Conservation (phyloP, 495 filamentous ascomycete species). For the Talaromyces trachyspermus region DNA sequence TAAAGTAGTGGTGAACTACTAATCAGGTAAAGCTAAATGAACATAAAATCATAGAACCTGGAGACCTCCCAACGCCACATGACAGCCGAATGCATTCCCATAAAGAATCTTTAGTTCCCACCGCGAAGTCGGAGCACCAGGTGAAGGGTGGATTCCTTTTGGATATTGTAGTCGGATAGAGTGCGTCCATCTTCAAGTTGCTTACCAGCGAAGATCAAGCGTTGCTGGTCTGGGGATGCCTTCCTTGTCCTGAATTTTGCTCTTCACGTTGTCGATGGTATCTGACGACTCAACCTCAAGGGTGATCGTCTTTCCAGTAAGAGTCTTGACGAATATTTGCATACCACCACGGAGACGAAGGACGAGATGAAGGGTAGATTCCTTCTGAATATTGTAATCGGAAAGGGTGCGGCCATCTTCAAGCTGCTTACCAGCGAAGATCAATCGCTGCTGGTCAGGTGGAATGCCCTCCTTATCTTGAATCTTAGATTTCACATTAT, state of each 20-base stretch:
- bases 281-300: slow-evolving; percentile 83
- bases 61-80: slow-evolving; percentile 39
- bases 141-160: slow-evolving; percentile 87
- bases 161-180: slow-evolving; percentile 86
- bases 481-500: slow-evolving; percentile 97
- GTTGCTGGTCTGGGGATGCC: slow-evolving; percentile 87
- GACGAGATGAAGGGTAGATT: slow-evolving; percentile 94
- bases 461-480: slow-evolving; percentile 97
- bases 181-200: slow-evolving; percentile 83
- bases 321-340: slow-evolving; percentile 92
- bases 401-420: slow-evolving; percentile 93
- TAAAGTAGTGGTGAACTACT: not conserved
- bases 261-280: slow-evolving; percentile 90
- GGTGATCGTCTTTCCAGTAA: slow-evolving; percentile 90
- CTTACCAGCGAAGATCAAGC: slow-evolving; percentile 86
- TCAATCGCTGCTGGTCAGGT: slow-evolving; percentile 95
- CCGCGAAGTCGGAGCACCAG: slow-evolving; percentile 80
- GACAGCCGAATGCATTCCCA: slow-evolving; percentile 10
- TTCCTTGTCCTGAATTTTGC: slow-evolving; percentile 90
- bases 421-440: slow-evolving; percentile 97
- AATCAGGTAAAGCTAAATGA: slow-evolving; percentile 14
- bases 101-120: slow-evolving; percentile 7
- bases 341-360: slow-evolving; percentile 96
- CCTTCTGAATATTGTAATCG: slow-evolving; percentile 99
- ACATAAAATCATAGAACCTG: slow-evolving; percentile 2